Evolutionary conservation across 441 rosid genomes (phyloP), one percentile per base, ranked within the genome.

Genomic region (Jatropha podagrica): DNA sequence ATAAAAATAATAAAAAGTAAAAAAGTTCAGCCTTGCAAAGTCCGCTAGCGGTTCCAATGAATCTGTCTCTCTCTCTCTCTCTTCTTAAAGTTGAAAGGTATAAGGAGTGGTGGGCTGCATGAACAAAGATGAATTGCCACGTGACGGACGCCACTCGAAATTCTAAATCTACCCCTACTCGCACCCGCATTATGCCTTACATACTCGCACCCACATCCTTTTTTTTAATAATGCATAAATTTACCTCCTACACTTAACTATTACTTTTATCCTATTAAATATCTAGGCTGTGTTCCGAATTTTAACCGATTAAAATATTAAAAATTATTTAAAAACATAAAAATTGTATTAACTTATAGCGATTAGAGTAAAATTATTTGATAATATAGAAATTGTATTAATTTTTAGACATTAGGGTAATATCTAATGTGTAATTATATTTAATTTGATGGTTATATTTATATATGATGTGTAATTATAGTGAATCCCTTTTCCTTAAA

Each of bases 51-150:
- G 68, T 49, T 75, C 20, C 61, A 46, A 27, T 15, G 54, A 7
- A 42, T 55, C 26, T 40, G 26, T 68, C 27, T 56, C 4, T 73
- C 18, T 27, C 37, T 75, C 73, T 65, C 77, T 65, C 69, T 67
- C 74, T 0, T 78, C 62, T 66, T 71, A 72, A 79, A 58, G 69
- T 17, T 61, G 59, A 23, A 59, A 68, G 44, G 78, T 65, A 52
- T 15, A 64, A 63, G 20, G 40, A 68, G 71, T 60, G 78, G 73
- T 81, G 78, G 85, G 84, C 72, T 73, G 81, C 83, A 73, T 77
- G 81, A 73, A 48, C 79, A 7, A 77, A 76, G 66, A 68, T 77
- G 77, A 78, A 74, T 60, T 51, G 83, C 80, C 90, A 85, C 87
- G 86, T 85, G 88, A 82, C 80, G 18, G 41, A 54, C 65, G 62